Conservation (phyloP, 2,329 filamentous ascomycete species). For the Chaetomium strumarium region DNA sequence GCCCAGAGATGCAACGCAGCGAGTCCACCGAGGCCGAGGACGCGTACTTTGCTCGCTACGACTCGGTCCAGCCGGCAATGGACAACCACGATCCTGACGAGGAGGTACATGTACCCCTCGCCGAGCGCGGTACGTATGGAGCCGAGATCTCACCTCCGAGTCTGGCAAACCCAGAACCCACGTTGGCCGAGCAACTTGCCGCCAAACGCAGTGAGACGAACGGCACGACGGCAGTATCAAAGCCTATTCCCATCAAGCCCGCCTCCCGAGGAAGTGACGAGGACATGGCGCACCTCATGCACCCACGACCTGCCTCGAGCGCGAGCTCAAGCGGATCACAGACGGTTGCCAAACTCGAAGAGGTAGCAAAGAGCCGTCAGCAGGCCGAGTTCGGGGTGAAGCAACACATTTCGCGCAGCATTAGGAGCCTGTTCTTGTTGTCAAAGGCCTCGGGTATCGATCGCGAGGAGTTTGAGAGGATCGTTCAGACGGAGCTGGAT, state of each 20-base stretch:
- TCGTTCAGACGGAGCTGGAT: constrained; percentile 67
- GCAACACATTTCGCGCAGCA: constrained; percentile 70
- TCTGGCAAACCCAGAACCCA: constrained; percentile 25
- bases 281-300: constrained; percentile 37
- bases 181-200: constrained; percentile 4
- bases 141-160: constrained; percentile 33
- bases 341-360: constrained; percentile 57
- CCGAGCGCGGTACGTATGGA: constrained; percentile 49
- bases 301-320: constrained; percentile 55
- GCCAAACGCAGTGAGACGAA: constrained; percentile 29
- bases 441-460: constrained; percentile 67
- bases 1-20: constrained; percentile 25
- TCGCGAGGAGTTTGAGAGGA: constrained; percentile 65
- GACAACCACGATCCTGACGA: constrained; percentile 79
- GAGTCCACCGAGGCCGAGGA: constrained; percentile 61
- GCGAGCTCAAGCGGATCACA: constrained; percentile 50
- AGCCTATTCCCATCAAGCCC: constrained; percentile 34
- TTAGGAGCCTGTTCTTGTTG: constrained; percentile 70
- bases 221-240: constrained; percentile 37
- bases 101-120: constrained; percentile 54
- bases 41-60: constrained; percentile 72
- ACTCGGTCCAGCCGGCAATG: constrained; percentile 72
- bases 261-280: constrained; percentile 35
- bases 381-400: constrained; percentile 68
- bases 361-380: constrained; percentile 49